Evolutionary conservation across 2,329 filamentous ascomycete species (phyloP).

Genomic region (Fusarium chlamydosporum): DNA sequence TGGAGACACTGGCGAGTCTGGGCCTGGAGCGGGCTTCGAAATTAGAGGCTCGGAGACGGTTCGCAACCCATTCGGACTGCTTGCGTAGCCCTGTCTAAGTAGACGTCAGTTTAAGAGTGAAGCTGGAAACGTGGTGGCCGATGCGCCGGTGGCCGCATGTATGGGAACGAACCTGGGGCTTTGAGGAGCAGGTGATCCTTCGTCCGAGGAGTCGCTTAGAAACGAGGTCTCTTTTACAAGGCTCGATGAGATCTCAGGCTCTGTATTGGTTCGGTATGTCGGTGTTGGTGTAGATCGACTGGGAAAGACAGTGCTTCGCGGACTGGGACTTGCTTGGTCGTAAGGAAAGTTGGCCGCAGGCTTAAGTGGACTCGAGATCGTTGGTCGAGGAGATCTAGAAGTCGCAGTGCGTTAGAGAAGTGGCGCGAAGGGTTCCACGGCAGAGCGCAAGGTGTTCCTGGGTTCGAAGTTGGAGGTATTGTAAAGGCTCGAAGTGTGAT

Average conservation of each 20-base stretch:
- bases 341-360: conserved; percentile 61
- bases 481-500: conserved; percentile 43
- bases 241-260: conserved; percentile 28
- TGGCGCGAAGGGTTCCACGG: conserved; percentile 46
- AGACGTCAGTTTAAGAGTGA: conserved; percentile 31
- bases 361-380: conserved; percentile 66
- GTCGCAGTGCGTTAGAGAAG: conserved; percentile 36
- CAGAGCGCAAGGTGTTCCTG: conserved; percentile 44
- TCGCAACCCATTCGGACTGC: conserved; percentile 65
- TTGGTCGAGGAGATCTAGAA: conserved; percentile 63
- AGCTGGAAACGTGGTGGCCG: conserved; percentile 2
- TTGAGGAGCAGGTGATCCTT: conserved; percentile 53
- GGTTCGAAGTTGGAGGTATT: conserved; percentile 38
- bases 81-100: conserved; percentile 48
- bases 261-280: conserved; percentile 37
- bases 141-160: conserved; percentile 11
- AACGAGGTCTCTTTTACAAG: conserved; percentile 52
- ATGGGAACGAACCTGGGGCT: conserved; percentile 54
- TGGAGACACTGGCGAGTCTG: conserved; percentile 56
- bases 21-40: conserved; percentile 60
- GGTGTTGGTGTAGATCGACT: conserved; percentile 50
- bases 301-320: conserved; percentile 47
- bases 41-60: conserved; percentile 61
- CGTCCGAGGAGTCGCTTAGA: conserved; percentile 57
- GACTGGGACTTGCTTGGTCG: conserved; percentile 60